phyloP scores from a whole-genome alignment of 495 filamentous ascomycete genomes.

The Daldinia grandis region DNA sequence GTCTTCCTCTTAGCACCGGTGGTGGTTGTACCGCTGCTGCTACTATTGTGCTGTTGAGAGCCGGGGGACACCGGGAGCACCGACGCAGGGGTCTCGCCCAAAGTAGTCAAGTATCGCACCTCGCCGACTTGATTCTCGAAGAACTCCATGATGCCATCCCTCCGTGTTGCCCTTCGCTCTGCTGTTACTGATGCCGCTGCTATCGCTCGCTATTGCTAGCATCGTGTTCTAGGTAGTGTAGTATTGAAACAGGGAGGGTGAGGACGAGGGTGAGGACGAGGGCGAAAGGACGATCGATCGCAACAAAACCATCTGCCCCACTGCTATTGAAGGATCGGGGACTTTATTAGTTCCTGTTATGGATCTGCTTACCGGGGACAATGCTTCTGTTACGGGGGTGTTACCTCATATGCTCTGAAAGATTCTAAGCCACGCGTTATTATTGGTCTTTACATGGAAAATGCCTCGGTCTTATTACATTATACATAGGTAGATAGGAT shows the following conservation, averaged over 20 bases:
- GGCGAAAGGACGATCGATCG: slow-evolving; percentile 14
- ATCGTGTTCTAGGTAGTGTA: slow-evolving; percentile 24
- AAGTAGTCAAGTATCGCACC: slow-evolving; percentile 57
- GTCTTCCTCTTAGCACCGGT: slow-evolving; percentile 55
- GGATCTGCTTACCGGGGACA: slow-evolving; percentile 7
- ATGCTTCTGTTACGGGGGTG: slow-evolving; percentile 9
- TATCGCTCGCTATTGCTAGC: slow-evolving; percentile 9
- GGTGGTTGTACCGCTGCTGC: slow-evolving; percentile 8
- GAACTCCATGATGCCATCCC: slow-evolving; percentile 57
- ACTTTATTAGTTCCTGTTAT: slow-evolving; percentile 23
- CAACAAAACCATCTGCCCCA: slow-evolving; percentile 25
- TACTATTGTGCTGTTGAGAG: slow-evolving; percentile 42
- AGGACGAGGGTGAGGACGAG: slow-evolving; percentile 1
- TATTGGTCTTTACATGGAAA: not conserved
- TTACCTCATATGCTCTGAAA: slow-evolving; percentile 1
- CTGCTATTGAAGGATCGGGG: slow-evolving; percentile 21
- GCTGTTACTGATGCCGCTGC: not conserved
- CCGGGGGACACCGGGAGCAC: slow-evolving; percentile 40
- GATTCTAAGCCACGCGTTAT: not conserved
- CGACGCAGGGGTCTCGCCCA: slow-evolving; percentile 36
- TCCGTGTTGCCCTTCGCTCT: slow-evolving; percentile 21
- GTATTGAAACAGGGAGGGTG: slow-evolving; percentile 8
- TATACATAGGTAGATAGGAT: too few relatives aligned
- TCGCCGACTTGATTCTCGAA: slow-evolving; percentile 65
- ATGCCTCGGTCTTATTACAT: not conserved